Conservation (phyloP, 345 rosid species). For the Fremontodendron californicum region DNA sequence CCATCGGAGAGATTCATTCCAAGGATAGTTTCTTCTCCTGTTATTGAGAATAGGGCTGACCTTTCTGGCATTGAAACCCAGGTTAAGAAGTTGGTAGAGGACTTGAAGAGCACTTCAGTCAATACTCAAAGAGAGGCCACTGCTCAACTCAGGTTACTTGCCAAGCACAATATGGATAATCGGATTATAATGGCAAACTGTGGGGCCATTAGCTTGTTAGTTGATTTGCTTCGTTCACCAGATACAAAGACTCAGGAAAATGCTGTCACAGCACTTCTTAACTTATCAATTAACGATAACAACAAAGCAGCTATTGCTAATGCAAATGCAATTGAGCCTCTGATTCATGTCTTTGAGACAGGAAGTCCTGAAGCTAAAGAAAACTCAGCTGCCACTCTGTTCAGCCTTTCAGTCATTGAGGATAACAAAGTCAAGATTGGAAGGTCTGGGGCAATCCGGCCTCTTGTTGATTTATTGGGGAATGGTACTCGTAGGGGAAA, state of each 20-base stretch:
- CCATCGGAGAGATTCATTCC: conserved; percentile 69
- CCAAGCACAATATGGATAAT: conserved; percentile 74
- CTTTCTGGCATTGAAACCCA: conserved; percentile 68
- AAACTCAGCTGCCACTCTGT: too few relatives aligned
- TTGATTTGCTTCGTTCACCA: conserved; percentile 51
- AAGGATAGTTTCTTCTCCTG: conserved; percentile 59
- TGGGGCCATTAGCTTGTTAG: conserved; percentile 63
- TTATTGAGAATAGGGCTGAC: conserved; percentile 62
- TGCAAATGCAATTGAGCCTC: conserved; percentile 70
- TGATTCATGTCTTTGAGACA: conserved; percentile 71
- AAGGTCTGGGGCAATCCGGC: conserved; percentile 74
- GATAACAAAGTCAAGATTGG: conserved; percentile 80
- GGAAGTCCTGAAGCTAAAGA: conserved; percentile 87
- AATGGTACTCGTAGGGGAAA: conserved; percentile 80
- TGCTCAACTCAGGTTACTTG: conserved; percentile 53
- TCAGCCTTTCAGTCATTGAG: too few relatives aligned
- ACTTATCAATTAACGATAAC: conserved; percentile 76
- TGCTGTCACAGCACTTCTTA: conserved; percentile 88
- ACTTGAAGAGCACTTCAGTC: conserved; percentile 48
- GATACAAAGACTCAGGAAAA: conserved; percentile 68
- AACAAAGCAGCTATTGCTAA: conserved; percentile 68
- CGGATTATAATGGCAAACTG: conserved; percentile 74
- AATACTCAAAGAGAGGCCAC: conserved; percentile 65
- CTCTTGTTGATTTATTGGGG: conserved; percentile 79
- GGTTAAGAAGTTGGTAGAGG: conserved; percentile 65